Percentiles rank a stretch among this genome's conserved stretches.
These are phyloP conservation scores for Trichophyton simii DNA, from an alignment of 2,329 filamentous ascomycete species.

Conservation along the genomic window DNA sequence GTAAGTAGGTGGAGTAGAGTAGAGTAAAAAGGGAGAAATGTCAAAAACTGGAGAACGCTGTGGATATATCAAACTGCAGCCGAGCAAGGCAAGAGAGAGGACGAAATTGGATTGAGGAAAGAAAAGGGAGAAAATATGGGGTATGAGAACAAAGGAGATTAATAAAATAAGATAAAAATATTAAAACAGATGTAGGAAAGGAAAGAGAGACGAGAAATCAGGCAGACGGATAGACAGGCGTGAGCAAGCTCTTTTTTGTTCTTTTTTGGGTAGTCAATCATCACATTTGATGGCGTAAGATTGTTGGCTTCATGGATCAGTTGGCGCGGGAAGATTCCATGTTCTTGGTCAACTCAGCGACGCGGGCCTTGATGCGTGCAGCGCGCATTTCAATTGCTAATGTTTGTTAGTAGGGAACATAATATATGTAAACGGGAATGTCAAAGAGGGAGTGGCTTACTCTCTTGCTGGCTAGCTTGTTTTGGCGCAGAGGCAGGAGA, in stretches of 20 bases:
- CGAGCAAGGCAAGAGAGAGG: not conserved
- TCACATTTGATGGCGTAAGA: not conserved
- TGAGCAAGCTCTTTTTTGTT: not conserved
- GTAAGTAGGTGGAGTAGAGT: too few species aligned
- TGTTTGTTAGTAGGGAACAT: not conserved
- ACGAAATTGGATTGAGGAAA: not conserved
- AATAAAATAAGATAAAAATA: not conserved
- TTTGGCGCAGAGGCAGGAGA: slow-evolving; percentile 22
- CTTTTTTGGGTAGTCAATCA: not conserved
- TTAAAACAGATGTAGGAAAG: not conserved
- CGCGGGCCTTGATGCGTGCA: slow-evolving; percentile 91
- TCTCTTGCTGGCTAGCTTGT: slow-evolving; percentile 86
- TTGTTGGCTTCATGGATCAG: not conserved
- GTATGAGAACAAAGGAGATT: not conserved
- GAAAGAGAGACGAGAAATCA: not conserved
- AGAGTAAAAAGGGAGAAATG: not conserved
- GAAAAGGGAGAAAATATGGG: not conserved
- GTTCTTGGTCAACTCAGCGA: slow-evolving; percentile 82
- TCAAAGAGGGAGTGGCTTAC: slow-evolving; percentile 42
- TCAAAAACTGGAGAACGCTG: not conserved
- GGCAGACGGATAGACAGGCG: not conserved
- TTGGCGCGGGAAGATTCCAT: slow-evolving; percentile 46
- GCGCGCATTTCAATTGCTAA: slow-evolving; percentile 89
- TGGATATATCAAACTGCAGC: not conserved
- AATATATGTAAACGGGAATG: too few species aligned